Evolutionary conservation across 208 protist genomes (phyloP), one percentile per base, ranked within the genome.

Genomic region (Leptomonas seymouri): DNA sequence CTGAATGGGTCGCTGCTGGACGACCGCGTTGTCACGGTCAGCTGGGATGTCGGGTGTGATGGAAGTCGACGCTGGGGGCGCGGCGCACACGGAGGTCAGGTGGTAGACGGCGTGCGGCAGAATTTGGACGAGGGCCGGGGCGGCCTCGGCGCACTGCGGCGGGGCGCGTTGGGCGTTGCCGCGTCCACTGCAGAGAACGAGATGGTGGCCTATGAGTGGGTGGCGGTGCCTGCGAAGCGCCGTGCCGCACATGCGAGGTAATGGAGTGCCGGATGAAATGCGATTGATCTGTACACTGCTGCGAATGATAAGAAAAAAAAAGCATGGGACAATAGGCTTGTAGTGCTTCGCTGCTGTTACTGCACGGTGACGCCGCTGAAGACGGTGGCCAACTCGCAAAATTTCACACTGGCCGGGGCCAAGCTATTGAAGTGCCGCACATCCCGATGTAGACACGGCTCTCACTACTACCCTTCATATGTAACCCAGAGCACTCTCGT

Each of bases 111-210:
- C 41, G 85, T 96, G 27, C 86, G 97, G 23, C 82, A 90, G 46
- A 97, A 97, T 54, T 82, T 93, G 57, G 97, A 99, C 72, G 82
- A 85, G 46, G 94, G 82, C 1, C 85, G 97, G 15, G 97, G 97
- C 16, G 97, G 97, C 3, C 77, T 97, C n/a, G 94, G 94, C 6
- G 81, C 80, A 34, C 68, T 94, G 57, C 84, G 90, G 39, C 77
- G 86, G 16, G 88, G 85, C n/a, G 89, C 86, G 36, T 64, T 93
- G 4, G 85, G 85, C 25, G 68, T 97, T 27, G 41, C 41, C 20
- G 79, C 80, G 27, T 78, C 74, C 2, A 68, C 87, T 2, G 76
- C 63, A 5, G 85, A 83, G 50, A 76, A 89, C 1, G 78, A 84
- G 57, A 46, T 93, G 30, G 77, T 89, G 36, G 65, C 65, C 28